Evolutionary conservation across 305 asterid genomes (phyloP).

Genomic region (Rubia peregrina): DNA sequence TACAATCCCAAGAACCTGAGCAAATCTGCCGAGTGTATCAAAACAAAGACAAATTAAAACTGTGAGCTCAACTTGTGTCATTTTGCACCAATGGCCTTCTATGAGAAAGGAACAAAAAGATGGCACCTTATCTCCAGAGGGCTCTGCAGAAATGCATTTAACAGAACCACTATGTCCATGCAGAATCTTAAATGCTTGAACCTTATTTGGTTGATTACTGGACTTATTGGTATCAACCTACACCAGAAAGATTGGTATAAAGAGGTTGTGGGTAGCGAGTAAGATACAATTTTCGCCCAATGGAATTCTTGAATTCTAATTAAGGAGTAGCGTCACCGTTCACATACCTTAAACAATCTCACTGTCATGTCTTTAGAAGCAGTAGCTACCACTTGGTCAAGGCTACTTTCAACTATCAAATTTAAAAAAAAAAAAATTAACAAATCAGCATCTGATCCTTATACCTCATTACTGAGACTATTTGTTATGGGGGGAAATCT

Average conservation of each 20-base stretch:
- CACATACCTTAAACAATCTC: conserved; percentile 78
- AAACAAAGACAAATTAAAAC: conserved; percentile 22
- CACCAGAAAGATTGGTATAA: conserved; percentile 2
- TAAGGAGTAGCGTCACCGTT: conserved; percentile 8
- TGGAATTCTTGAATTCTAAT: conserved; percentile 7
- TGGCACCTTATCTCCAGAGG: conserved; percentile 64
- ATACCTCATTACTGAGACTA: background rate
- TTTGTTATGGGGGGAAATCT: conserved; percentile 2
- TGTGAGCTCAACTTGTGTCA: background rate
- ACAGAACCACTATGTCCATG: conserved; percentile 77
- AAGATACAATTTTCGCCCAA: conserved; percentile 7
- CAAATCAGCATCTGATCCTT: background rate
- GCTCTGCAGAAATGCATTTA: conserved; percentile 65
- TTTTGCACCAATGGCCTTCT: background rate
- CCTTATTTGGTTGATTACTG: conserved; percentile 43
- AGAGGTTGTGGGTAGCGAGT: conserved; percentile 25
- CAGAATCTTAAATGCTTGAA: conserved; percentile 50
- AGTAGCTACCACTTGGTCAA: conserved; percentile 65
- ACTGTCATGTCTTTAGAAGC: conserved; percentile 86
- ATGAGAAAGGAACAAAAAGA: conserved; percentile 8
- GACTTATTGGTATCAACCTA: conserved; percentile 56
- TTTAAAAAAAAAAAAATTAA: background rate
- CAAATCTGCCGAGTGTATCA: conserved; percentile 44
- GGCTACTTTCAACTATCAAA: conserved; percentile 28
- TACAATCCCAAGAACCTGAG: conserved; percentile 95